A percentile compares a stretch with the other conserved stretches of the same genome.
These are phyloP conservation scores for Chamaenerion angustifolium DNA, from an alignment of 345 rosid species.

Conservation along the genomic window DNA sequence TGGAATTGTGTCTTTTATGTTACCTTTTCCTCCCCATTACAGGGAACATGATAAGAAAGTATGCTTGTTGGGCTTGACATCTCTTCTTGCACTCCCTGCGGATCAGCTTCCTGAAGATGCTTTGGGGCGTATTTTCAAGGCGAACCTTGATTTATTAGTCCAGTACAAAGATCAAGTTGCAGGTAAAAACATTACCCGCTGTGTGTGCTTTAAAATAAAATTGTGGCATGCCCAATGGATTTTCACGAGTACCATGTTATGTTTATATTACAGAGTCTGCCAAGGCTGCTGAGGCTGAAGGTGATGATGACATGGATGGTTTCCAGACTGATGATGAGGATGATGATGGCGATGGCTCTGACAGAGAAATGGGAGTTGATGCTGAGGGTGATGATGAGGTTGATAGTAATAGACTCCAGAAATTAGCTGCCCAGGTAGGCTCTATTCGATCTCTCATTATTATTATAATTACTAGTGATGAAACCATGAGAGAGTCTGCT, in stretches of 20 bases:
- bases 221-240: too few relatives aligned
- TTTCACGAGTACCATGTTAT: too few relatives aligned
- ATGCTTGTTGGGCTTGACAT: conserved; percentile 90
- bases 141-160: conserved; percentile 75
- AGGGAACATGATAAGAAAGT: conserved; percentile 97
- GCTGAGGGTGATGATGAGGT: conserved; percentile 94
- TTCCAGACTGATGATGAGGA: conserved; percentile 80
- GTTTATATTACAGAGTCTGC: conserved; percentile 49
- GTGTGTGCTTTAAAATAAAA: too few relatives aligned
- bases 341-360: conserved; percentile 74
- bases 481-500: too few relatives aligned
- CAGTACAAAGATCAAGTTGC: conserved; percentile 91
- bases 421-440: conserved; percentile 82
- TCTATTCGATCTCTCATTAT: background rate
- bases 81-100: conserved; percentile 72
- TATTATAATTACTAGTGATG: too few relatives aligned
- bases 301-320: conserved; percentile 92
- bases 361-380: conserved; percentile 90
- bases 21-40: conserved; percentile 12
- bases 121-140: conserved; percentile 69
- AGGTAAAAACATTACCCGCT: conserved; percentile 22
- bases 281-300: conserved; percentile 65
- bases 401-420: conserved; percentile 60
- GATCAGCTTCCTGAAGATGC: conserved; percentile 86
- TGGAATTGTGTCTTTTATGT: too few relatives aligned